Conservation (phyloP, 2,329 filamentous ascomycete genomes). For the Corinectria fuckeliana region DNA sequence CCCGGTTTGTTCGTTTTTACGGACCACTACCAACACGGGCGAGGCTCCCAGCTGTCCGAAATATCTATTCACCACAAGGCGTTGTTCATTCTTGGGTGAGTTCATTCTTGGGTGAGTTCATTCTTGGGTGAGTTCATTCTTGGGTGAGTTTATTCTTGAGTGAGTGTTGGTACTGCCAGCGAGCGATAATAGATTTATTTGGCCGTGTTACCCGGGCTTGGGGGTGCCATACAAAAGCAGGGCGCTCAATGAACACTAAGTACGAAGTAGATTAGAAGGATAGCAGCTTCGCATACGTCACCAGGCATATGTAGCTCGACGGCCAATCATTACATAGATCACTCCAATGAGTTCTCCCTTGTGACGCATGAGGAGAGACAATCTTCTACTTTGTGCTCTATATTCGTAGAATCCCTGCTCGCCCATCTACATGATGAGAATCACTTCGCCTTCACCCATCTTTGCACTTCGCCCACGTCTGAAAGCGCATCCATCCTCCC, state of each 20-base stretch:
- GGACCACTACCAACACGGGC: slow-evolving; percentile 48
- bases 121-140: too few species aligned
- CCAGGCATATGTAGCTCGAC: background rate
- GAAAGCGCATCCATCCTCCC: background rate
- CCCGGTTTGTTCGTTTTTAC: slow-evolving; percentile 44
- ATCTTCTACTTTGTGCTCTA: background rate
- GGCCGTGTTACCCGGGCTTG: background rate
- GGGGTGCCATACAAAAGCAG: background rate
- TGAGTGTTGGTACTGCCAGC: too few species aligned
- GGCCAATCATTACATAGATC: background rate
- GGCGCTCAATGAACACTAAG: background rate
- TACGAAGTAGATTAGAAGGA: too few species aligned
- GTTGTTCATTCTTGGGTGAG: too few species aligned
- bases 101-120: too few species aligned
- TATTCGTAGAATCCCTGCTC: too few species aligned
- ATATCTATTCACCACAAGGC: too few species aligned
- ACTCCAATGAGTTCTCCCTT: background rate
- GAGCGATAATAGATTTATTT: background rate
- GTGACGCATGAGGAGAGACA: background rate
- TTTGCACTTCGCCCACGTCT: background rate
- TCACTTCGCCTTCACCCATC: too few species aligned
- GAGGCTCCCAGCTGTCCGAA: slow-evolving; percentile 60
- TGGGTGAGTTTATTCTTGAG: too few species aligned
- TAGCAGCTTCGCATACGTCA: background rate
- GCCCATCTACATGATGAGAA: too few species aligned